These are phyloP conservation scores for Linderina pennispora DNA, from an alignment of 192 early-diverging fungal genomes.

Conservation along the genomic window DNA sequence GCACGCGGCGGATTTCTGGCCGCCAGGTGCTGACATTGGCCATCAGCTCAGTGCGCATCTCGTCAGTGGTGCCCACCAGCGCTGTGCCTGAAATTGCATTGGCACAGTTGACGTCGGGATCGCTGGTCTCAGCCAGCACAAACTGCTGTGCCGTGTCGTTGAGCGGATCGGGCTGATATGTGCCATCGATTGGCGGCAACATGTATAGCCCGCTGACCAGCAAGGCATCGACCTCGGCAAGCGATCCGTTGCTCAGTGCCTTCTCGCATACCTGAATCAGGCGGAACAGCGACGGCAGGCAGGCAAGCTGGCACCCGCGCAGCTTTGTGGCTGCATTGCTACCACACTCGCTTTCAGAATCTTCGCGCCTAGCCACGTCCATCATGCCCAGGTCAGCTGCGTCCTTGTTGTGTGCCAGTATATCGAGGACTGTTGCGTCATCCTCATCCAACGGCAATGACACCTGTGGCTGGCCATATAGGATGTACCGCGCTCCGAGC, in stretches of 20 bases:
- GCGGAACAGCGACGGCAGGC: conserved; percentile 62
- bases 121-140: conserved; percentile 1
- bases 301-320: conserved; percentile 41
- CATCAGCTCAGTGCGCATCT: conserved; percentile 27
- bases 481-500: conserved; percentile 10
- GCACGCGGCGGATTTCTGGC: conserved; percentile 12
- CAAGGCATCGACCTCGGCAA: conserved; percentile 62
- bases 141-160: not conserved
- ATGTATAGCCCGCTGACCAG: conserved; percentile 58
- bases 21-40: conserved; percentile 8
- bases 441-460: conserved; percentile 29
- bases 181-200: conserved; percentile 9
- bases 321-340: conserved; percentile 4
- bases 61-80: conserved; percentile 29
- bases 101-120: conserved; percentile 6
- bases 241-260: conserved; percentile 40
- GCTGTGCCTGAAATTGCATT: conserved; percentile 7
- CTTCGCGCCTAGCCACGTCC: no score
- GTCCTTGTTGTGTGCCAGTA: conserved; percentile 27
- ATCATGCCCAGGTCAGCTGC: conserved; percentile 24
- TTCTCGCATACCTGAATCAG: conserved; percentile 69
- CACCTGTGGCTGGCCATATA: not conserved
- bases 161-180: not conserved
- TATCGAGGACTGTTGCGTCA: conserved; percentile 26
- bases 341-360: not conserved